phyloP scores from a whole-genome alignment of 768 basidiomycete genomes.

The Atractiella rhizophila region DNA sequence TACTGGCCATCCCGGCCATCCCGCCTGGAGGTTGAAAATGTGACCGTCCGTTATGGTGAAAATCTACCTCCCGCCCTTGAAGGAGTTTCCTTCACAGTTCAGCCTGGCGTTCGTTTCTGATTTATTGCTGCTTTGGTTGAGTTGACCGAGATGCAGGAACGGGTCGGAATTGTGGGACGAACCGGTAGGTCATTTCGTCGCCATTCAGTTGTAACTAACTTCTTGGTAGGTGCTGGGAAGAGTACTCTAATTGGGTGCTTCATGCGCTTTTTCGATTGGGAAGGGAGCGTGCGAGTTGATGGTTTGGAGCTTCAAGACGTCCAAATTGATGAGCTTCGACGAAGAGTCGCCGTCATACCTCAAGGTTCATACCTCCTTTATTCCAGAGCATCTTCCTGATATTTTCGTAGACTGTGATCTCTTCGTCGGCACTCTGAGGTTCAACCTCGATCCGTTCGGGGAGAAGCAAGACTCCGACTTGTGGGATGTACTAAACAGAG shows the following conservation, averaged over 20 bases:
- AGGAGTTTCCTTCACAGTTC: slow-evolving; percentile 17
- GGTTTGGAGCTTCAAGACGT: slow-evolving; percentile 23
- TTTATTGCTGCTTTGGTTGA: too few relatives aligned
- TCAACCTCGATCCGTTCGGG: slow-evolving; percentile 5
- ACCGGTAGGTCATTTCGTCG: slow-evolving; percentile 14
- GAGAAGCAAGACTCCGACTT: slow-evolving; percentile 14
- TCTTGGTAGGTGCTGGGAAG: too few relatives aligned
- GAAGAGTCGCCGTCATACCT: too few relatives aligned
- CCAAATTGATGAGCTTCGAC: slow-evolving; percentile 33
- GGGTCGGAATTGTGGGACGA: slow-evolving; percentile 4
- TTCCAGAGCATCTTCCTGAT: too few relatives aligned
- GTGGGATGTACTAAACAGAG: slow-evolving; percentile 16
- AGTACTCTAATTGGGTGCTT: too few relatives aligned
- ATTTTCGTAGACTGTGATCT: slow-evolving; percentile 37
- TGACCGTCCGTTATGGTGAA: slow-evolving; percentile 18
- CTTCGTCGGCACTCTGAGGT: slow-evolving; percentile 25
- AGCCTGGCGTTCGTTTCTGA: slow-evolving; percentile 19
- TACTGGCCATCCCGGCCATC: slow-evolving; percentile 22
- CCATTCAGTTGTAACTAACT: too few relatives aligned
- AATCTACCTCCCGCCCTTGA: slow-evolving; percentile 22
- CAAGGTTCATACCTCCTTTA: slow-evolving; percentile 28
- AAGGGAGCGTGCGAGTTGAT: slow-evolving; percentile 22
- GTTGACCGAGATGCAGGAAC: neutral
- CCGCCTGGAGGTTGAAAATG: slow-evolving; percentile 20
- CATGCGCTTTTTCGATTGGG: slow-evolving; percentile 26